Percentiles rank a stretch among this genome's conserved stretches.
phyloP scores from a whole-genome alignment of 805 yeast species.

The Hanseniaspora valbyensis region DNA sequence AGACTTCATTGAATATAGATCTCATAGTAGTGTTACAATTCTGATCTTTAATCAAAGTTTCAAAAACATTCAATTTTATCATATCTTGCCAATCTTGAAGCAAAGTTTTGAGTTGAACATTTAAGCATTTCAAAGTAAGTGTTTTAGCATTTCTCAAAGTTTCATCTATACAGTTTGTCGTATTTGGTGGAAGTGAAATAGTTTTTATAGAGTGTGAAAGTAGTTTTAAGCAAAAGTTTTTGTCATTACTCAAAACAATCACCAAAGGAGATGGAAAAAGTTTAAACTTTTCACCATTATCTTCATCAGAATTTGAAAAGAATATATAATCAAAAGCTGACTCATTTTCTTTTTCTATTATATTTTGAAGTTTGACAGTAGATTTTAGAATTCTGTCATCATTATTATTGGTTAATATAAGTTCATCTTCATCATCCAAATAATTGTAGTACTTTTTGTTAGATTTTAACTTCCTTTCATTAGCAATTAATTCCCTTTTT shows the following conservation, averaged over 20 bases:
- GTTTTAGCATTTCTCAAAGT: neutral
- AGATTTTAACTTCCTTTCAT: neutral
- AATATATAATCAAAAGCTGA: neutral
- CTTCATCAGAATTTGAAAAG: neutral
- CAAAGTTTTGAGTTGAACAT: neutral
- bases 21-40: neutral
- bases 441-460: neutral
- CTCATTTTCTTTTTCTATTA: neutral
- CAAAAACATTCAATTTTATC: neutral
- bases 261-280: conserved; percentile 1
- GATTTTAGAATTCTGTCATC: conserved; percentile 10
- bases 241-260: conserved; percentile 8
- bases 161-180: neutral
- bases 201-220: conserved; percentile 7
- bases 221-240: conserved; percentile 6
- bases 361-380: neutral
- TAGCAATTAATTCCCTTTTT: neutral
- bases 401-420: neutral
- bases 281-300: neutral
- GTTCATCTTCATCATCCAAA: neutral
- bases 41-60: neutral
- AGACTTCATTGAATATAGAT: neutral
- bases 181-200: neutral
- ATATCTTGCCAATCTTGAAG: conserved; percentile 5
- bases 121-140: conserved; percentile 2